Evolutionary conservation across 192 early-diverging fungal genomes (phyloP), one percentile per base, ranked within the genome.

Genomic region (Nowakowskiella sp.): DNA sequence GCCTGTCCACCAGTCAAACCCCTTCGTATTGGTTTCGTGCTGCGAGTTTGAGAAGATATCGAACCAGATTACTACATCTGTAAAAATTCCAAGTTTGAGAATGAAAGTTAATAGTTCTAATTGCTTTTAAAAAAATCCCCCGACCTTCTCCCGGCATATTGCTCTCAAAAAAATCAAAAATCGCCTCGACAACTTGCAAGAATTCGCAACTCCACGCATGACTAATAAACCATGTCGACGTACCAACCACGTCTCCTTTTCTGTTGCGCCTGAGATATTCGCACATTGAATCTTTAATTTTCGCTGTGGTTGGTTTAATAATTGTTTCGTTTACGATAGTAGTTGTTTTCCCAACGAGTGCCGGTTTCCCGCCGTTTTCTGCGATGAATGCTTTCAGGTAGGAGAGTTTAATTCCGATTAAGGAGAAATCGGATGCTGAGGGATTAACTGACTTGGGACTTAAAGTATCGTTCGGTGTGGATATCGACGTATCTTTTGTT

Each of bases 51-150:
- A 59, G 16, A 59, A 59, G 8, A 59, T 28, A 42, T 59, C 57
- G 28, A 59, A 46, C 57, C 57, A 59, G n/a, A 59, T 29, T 28
- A 59, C 16, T 19, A 26, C n/a, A 6, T n/a, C n/a, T n/a, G n/a
- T n/a, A n/a, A n/a, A n/a, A n/a, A n/a, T n/a, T n/a, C n/a, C n/a
- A n/a, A n/a, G n/a, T n/a, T n/a, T n/a, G n/a, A n/a, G n/a, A n/a
- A n/a, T n/a, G n/a, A n/a, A n/a, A n/a, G n/a, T n/a, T n/a, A n/a
- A n/a, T n/a, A n/a, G n/a, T n/a, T n/a, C n/a, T n/a, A n/a, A n/a
- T n/a, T n/a, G n/a, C n/a, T n/a, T n/a, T n/a, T n/a, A n/a, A n/a
- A n/a, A 39, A 39, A 39, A 39, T 13, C 19, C 13, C 13, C 19
- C 13, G 13, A 19, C 13, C 13, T 13, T 13, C 19, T 19, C 36